Conservation (phyloP, 306 rosid genomes). For the Macrotyloma uniflorum region DNA sequence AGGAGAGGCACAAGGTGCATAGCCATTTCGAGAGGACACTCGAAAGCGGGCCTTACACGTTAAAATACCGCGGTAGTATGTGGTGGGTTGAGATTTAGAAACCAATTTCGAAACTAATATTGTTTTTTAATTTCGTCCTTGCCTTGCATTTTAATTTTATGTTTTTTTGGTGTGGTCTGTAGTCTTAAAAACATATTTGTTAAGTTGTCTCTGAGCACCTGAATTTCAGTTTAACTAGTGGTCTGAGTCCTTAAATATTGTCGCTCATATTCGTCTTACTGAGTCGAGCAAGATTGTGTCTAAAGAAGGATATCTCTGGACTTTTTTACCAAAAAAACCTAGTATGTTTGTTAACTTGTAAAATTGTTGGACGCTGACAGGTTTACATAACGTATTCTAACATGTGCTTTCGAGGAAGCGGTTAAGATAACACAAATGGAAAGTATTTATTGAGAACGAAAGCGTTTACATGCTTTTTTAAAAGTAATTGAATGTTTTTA, state of each 20-base stretch:
- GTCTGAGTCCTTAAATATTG: too few relatives aligned
- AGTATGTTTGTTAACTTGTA: background rate
- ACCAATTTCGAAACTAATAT: background rate
- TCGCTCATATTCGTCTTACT: too few relatives aligned
- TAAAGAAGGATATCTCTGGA: too few relatives aligned
- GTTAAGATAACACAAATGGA: background rate
- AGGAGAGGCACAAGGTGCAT: slow-evolving; percentile 88
- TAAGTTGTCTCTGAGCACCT: background rate
- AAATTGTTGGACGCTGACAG: background rate
- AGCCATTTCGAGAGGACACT: slow-evolving; percentile 87
- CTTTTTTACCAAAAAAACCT: background rate
- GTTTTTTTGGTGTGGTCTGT: background rate
- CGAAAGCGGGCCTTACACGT: slow-evolving; percentile 87
- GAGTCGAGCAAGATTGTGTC: too few relatives aligned
- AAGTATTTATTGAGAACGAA: background rate
- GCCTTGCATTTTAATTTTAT: background rate
- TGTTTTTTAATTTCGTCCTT: background rate
- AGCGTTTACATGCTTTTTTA: background rate
- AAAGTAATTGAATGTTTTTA: background rate
- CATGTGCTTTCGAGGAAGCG: background rate
- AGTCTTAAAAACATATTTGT: background rate
- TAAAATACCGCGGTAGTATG: slow-evolving; percentile 94
- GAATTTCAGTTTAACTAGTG: background rate
- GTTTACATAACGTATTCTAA: background rate
- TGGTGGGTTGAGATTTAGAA: slow-evolving; percentile 51